phyloP scores from a whole-genome alignment of 192 early-diverging fungal species.

The Rhizophagus clarus region DNA sequence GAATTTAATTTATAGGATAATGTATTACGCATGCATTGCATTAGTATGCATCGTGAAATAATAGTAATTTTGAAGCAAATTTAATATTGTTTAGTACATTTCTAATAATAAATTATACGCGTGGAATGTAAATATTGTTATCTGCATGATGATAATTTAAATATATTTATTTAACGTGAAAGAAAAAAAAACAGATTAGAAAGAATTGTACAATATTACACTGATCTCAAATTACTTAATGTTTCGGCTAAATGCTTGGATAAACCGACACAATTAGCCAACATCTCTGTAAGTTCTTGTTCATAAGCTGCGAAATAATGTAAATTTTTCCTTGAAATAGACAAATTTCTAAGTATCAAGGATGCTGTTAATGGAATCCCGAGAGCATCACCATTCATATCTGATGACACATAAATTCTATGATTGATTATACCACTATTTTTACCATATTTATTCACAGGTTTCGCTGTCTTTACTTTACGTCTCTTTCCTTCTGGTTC shows the following conservation, averaged over 20 bases:
- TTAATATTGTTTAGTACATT: no score
- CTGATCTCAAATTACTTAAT: conserved; percentile 20
- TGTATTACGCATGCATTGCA: no score
- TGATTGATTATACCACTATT: conserved; percentile 35
- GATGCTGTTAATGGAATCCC: conserved; percentile 63
- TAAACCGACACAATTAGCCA: conserved; percentile 41
- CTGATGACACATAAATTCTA: conserved; percentile 45
- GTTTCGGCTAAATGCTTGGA: conserved; percentile 31
- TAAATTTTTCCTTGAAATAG: conserved; percentile 45
- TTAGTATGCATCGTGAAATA: no score
- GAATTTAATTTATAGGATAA: no score
- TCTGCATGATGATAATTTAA: no score
- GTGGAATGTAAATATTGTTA: no score
- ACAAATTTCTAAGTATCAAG: conserved; percentile 55
- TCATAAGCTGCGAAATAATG: conserved; percentile 55
- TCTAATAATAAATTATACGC: no score
- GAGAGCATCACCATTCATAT: conserved; percentile 38
- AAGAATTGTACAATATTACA: background rate
- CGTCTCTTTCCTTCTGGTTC: conserved; percentile 30
- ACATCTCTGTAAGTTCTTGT: conserved; percentile 47
- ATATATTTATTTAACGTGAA: no score
- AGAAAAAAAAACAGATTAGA: no score
- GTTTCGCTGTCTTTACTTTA: conserved; percentile 24
- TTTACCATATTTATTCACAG: conserved; percentile 39
- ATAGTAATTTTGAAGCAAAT: no score